A percentile compares a stretch with the other conserved stretches of the same genome.
Evolutionary conservation across 768 basidiomycete species (phyloP).

Genomic region (Mycena venus): DNA sequence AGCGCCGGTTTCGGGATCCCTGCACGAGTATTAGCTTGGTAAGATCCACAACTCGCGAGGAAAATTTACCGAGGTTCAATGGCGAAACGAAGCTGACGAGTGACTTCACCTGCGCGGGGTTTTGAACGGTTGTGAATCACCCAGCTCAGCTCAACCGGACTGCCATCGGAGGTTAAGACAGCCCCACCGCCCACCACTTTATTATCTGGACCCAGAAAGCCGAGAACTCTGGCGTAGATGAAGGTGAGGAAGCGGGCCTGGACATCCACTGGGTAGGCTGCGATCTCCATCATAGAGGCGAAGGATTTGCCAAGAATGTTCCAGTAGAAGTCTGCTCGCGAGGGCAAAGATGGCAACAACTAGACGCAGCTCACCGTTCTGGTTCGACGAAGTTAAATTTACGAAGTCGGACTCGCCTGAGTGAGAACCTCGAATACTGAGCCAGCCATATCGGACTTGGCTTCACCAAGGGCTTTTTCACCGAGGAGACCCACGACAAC

Average conservation of each 20-base stretch:
- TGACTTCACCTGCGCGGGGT: constrained; percentile 24
- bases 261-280: constrained; percentile 36
- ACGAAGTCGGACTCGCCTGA: background rate
- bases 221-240: constrained; percentile 45
- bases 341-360: background rate
- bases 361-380: too few species aligned
- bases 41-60: background rate
- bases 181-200: constrained; percentile 34
- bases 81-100: constrained; percentile 47
- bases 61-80: constrained; percentile 49
- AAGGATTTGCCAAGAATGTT: constrained; percentile 42
- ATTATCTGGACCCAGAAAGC: constrained; percentile 46
- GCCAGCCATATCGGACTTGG: background rate
- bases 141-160: constrained; percentile 51
- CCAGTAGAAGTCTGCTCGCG: constrained; percentile 43
- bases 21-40: background rate
- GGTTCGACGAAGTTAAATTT: background rate
- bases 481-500: background rate
- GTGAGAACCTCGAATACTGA: constrained; percentile 2
- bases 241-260: constrained; percentile 47
- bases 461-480: constrained; percentile 3
- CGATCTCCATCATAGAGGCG: constrained; percentile 47
- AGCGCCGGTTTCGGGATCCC: constrained; percentile 44
- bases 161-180: constrained; percentile 48
- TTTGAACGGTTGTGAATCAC: constrained; percentile 40